Conservation (phyloP, 2,329 filamentous ascomycete species). For the Reticulascus tulasneorum region DNA sequence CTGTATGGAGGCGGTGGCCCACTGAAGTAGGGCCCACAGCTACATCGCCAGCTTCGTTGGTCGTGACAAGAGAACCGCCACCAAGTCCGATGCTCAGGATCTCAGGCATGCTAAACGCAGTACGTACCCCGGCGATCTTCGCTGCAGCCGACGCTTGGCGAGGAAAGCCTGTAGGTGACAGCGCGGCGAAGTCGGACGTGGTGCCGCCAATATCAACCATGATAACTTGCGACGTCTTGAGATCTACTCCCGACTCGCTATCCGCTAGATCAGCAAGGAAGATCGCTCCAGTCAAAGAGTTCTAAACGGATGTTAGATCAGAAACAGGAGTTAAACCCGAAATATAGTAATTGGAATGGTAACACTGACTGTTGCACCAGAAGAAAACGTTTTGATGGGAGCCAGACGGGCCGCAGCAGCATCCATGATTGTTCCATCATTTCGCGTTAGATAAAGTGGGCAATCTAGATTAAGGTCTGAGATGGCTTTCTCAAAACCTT, state of each 20-base stretch:
- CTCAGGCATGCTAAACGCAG: constrained; percentile 20
- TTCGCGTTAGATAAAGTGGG: constrained; percentile 44
- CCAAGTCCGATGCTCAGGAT: constrained; percentile 20
- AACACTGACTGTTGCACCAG: constrained; percentile 20
- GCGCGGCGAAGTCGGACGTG: constrained; percentile 17
- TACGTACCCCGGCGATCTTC: constrained; percentile 17
- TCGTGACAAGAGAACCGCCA: constrained; percentile 15
- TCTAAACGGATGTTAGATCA: no score
- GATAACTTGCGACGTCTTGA: constrained; percentile 9
- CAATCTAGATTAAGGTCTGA: constrained; percentile 31
- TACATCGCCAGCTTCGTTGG: constrained; percentile 1
- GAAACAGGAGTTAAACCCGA: no score
- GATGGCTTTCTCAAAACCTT: constrained; percentile 41
- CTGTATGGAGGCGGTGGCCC: constrained; percentile 17
- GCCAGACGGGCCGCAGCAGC: constrained; percentile 17
- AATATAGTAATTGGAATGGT: no score
- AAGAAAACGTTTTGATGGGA: constrained; percentile 19
- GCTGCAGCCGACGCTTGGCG: constrained; percentile 19
- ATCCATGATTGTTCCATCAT: constrained; percentile 34
- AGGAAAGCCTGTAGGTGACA: constrained; percentile 18
- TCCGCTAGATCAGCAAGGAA: constrained; percentile 11
- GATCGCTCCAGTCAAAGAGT: constrained; percentile 19
- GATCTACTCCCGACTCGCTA: constrained; percentile 3
- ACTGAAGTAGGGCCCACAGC: constrained; percentile 21
- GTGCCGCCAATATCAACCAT: constrained; percentile 21